Evolutionary conservation across 1,139 yeast species (phyloP).

Genomic region (Candida sp.): DNA sequence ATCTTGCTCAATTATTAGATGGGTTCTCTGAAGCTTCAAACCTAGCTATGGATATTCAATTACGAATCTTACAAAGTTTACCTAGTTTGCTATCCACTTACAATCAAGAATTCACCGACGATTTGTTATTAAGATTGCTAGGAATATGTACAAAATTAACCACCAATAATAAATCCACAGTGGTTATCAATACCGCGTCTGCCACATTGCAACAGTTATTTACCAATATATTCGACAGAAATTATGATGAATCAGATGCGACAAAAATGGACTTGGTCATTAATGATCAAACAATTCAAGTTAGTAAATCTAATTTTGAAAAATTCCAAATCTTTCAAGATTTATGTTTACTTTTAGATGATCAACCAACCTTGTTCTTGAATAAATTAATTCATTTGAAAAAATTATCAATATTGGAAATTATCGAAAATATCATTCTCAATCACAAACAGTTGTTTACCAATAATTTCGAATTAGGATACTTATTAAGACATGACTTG

Average conservation of each 20-base stretch:
- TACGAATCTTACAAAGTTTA: constrained; percentile 80
- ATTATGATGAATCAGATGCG: constrained; percentile 12
- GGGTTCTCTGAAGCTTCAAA: constrained; percentile 74
- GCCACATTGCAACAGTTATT: constrained; percentile 90
- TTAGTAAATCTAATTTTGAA: constrained; percentile 60
- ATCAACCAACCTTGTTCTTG: constrained; percentile 50
- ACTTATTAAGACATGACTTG: constrained; percentile 59
- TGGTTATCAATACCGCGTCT: constrained; percentile 87
- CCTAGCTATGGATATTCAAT: constrained; percentile 77
- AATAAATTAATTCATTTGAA: constrained; percentile 49
- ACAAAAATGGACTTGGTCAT: constrained; percentile 23
- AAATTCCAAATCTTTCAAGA: constrained; percentile 69
- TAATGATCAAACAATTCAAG: constrained; percentile 39
- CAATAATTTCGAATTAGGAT: constrained; percentile 61
- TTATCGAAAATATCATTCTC: constrained; percentile 65
- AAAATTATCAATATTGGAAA: constrained; percentile 71
- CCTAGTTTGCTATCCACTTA: constrained; percentile 74
- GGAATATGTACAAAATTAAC: constrained; percentile 72
- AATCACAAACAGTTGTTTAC: constrained; percentile 56
- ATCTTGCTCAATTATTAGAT: constrained; percentile 54
- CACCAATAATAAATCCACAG: constrained; percentile 63
- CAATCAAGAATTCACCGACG: constrained; percentile 51
- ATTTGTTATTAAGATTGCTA: constrained; percentile 55
- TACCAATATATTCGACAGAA: constrained; percentile 64
- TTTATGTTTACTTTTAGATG: constrained; percentile 65